Base-by-base conservation (phyloP, 2,329 filamentous ascomycete species). In the Cytospora schulzeri region DNA sequence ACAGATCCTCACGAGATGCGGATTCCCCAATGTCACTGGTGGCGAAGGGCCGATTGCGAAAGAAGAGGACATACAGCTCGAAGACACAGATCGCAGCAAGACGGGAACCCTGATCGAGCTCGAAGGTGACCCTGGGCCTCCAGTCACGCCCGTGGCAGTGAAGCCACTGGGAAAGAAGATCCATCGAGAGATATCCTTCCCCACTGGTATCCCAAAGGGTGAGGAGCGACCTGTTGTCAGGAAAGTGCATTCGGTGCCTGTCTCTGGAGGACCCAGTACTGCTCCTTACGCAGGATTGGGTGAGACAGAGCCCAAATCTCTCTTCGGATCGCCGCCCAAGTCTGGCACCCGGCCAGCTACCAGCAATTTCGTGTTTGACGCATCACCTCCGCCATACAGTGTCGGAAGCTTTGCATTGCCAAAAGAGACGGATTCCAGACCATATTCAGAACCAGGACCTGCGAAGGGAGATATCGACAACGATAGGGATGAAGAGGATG, bases 1-100 rank as follows among this genome's bases (percentile, higher is more conserved):
- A 33, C 78, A 83, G 73, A 85, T 86, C 28, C 74, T 86, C 41
- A 75, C 76, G 22, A 77, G 78, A 50, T 86, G 84, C 70, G 83
- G 81, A 22, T 85, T 86, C 64, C 73, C 79, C 3, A 75, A 79
- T 48, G 74, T 83, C 31, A 75, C 75, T 51, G 81, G 79, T 11
- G 77, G 78, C 28, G 74, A 74, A 0, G 76, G 75, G 5, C 72
- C 71, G 1, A 85, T 85, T 56, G 81, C 82, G 68, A 82, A 80
- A 68, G 83, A 85, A 65, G 78, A 82, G 3, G 76, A 76, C 45
- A 75, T 79, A 26, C 66, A 73, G 61, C 69, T 76, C 45, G 71
- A 70, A 6, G 73, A 77, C 52, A 60, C 67, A 14, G 76, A 76
- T 41, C 72, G 68, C 29, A 72, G 70, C 6, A 68, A 71, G 65